Percentiles rank a stretch among this genome's conserved stretches.
These are phyloP conservation scores for Quillaja saponaria DNA, from an alignment of 306 rosid species.

Conservation along the genomic window DNA sequence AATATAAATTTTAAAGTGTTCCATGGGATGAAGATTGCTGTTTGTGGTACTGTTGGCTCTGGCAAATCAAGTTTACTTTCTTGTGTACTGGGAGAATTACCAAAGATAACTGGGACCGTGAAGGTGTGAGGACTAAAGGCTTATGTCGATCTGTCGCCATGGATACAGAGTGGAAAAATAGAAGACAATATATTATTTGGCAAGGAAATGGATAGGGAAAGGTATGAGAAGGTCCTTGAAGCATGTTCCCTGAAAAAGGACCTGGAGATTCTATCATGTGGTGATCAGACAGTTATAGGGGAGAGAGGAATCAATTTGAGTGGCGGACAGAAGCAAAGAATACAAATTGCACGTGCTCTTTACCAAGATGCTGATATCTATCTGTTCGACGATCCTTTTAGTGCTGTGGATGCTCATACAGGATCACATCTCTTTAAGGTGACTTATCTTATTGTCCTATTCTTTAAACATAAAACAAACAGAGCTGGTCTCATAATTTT, in stretches of 20 bases:
- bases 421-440: constrained; percentile 87
- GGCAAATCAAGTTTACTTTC: constrained; percentile 93
- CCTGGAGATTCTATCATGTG: constrained; percentile 67
- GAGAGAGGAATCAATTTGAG: constrained; percentile 91
- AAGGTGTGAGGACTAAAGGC: constrained; percentile 82
- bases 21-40: constrained; percentile 74
- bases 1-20: constrained; percentile 50
- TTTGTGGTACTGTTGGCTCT: constrained; percentile 88
- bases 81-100: constrained; percentile 75
- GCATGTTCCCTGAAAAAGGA: constrained; percentile 76
- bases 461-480: too few relatives aligned
- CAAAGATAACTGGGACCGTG: constrained; percentile 64
- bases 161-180: constrained; percentile 88
- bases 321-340: constrained; percentile 88
- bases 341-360: constrained; percentile 80
- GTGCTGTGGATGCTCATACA: constrained; percentile 95
- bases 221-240: constrained; percentile 68
- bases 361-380: constrained; percentile 84
- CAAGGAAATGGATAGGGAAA: constrained; percentile 66
- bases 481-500: too few relatives aligned
- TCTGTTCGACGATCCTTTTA: constrained; percentile 88
- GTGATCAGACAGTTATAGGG: constrained; percentile 84
- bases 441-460: not conserved
- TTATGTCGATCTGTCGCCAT: constrained; percentile 81
- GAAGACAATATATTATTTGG: constrained; percentile 80